Conservation (phyloP, 2,329 filamentous ascomycete genomes). For the Calonectria hongkongensis region DNA sequence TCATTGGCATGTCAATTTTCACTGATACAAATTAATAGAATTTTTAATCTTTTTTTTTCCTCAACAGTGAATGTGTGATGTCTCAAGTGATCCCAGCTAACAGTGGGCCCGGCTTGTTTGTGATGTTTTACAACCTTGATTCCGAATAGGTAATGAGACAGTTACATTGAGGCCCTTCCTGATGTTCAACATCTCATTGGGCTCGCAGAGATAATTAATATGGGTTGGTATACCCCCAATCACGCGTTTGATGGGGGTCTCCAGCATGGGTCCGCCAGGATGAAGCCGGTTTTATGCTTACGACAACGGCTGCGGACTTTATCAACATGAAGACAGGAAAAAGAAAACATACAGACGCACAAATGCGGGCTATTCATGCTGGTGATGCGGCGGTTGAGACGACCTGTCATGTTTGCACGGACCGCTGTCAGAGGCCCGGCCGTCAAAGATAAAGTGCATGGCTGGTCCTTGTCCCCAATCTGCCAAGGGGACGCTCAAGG, state of each 20-base stretch:
- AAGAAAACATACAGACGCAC: background rate
- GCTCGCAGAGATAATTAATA: background rate
- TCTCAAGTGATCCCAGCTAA: background rate
- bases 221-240: constrained; percentile 10
- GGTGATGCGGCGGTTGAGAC: background rate
- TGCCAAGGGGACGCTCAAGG: background rate
- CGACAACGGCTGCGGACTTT: background rate
- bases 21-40: background rate
- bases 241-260: constrained; percentile 1
- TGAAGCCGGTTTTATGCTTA: background rate
- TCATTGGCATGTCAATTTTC: background rate
- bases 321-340: background rate
- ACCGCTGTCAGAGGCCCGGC: background rate
- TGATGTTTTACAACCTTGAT: background rate
- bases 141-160: background rate
- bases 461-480: background rate
- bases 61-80: background rate
- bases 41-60: background rate
- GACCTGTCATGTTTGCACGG: background rate
- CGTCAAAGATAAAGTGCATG: background rate
- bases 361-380: background rate
- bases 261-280: constrained; percentile 8
- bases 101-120: background rate
- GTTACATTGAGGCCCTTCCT: background rate
- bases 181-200: background rate